These are phyloP conservation scores for Endocalyx cinctus DNA, from an alignment of 2,329 filamentous ascomycete species.

Conservation along the genomic window DNA sequence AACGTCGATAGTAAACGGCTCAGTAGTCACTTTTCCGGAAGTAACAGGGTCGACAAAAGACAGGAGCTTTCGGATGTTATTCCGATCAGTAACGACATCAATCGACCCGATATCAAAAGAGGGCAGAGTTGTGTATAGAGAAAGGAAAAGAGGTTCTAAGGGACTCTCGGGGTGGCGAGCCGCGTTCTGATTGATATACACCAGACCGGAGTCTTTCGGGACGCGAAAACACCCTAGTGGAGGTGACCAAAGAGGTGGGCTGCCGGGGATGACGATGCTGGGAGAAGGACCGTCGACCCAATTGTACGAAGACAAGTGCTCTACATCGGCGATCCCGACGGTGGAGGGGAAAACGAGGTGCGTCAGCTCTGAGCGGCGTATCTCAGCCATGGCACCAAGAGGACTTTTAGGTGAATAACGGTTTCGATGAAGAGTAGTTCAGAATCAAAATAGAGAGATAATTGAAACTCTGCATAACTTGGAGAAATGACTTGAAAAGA, in stretches of 20 bases:
- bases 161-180: constrained; percentile 37
- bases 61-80: constrained; percentile 45
- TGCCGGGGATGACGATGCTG: constrained; percentile 42
- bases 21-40: constrained; percentile 14
- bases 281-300: constrained; percentile 38
- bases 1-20: constrained; percentile 36
- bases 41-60: constrained; percentile 32
- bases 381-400: too few relatives aligned
- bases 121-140: constrained; percentile 33
- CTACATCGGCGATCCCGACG: constrained; percentile 32
- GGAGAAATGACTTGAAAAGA: too few relatives aligned
- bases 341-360: too few relatives aligned
- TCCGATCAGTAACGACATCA: constrained; percentile 41
- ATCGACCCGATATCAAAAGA: constrained; percentile 31
- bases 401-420: too few relatives aligned
- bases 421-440: too few relatives aligned
- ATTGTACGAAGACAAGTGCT: constrained; percentile 44
- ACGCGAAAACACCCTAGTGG: constrained; percentile 19
- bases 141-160: constrained; percentile 42
- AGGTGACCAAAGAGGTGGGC: constrained; percentile 33
- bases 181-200: constrained; percentile 42
- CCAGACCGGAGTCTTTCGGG: constrained; percentile 32
- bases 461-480: too few relatives aligned
- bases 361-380: too few relatives aligned
- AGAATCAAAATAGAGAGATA: too few relatives aligned